These are phyloP conservation scores for Geotrichum phurueaensis DNA, from an alignment of 1,139 yeast species.

Conservation along the genomic window DNA sequence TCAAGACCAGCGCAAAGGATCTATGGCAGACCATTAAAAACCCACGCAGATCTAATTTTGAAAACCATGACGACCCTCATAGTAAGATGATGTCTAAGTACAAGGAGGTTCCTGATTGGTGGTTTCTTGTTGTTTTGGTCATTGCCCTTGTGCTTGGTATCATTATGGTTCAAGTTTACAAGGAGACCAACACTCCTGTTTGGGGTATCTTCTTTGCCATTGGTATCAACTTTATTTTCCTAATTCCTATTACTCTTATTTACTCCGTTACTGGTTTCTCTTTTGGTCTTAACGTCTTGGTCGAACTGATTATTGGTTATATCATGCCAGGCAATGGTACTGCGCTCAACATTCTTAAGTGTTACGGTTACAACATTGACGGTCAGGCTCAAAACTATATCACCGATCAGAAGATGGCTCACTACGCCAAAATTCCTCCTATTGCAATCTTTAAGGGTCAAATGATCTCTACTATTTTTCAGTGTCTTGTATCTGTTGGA, in stretches of 20 bases:
- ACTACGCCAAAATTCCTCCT: conserved; percentile 57
- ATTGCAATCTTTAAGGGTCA: conserved; percentile 57
- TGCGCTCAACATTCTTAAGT: conserved; percentile 53
- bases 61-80: conserved; percentile 21
- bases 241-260: conserved; percentile 46
- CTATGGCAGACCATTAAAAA: conserved; percentile 31
- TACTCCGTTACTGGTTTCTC: conserved; percentile 47
- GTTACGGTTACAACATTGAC: conserved; percentile 53
- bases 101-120: conserved; percentile 61
- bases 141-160: conserved; percentile 47
- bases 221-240: conserved; percentile 49
- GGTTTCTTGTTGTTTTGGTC: conserved; percentile 42
- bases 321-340: conserved; percentile 58
- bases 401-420: conserved; percentile 53
- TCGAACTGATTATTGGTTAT: conserved; percentile 55
- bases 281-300: conserved; percentile 50
- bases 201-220: conserved; percentile 55
- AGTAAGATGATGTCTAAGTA: conserved; percentile 45
- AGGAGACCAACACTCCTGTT: conserved; percentile 39
- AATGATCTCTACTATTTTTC: conserved; percentile 39
- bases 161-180: conserved; percentile 42
- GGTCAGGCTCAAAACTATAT: conserved; percentile 58
- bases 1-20: conserved; percentile 19
- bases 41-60: conserved; percentile 34
- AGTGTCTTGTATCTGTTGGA: conserved; percentile 45